Base-by-base conservation (phyloP, 2,329 filamentous ascomycete species). In the Diaporthe amygdali region DNA sequence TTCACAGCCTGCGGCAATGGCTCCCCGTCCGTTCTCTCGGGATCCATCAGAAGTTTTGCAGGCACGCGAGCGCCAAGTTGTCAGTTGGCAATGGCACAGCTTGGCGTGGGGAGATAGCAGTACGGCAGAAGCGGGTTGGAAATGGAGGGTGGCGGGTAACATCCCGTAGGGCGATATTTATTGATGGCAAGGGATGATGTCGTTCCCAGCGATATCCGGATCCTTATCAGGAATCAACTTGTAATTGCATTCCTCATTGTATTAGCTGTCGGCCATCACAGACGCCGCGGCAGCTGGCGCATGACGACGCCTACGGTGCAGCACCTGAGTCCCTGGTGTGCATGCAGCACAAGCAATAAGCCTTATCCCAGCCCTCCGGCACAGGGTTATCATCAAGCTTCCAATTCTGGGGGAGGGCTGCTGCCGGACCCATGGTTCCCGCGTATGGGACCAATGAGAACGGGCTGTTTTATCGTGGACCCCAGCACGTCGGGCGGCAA, bases 1-100 rank as follows among this genome's bases (percentile, higher is more conserved):
- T 22, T 52, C 20, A 41, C 56, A 34, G 39, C 39, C 20, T 46
- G 55, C 17, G 63, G 34, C n/a, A 46, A 14, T 32, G 41, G 49
- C 41, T 69, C 66, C 17, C 69, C 49, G 51, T 56, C 66, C 30
- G 54, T 44, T 34, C 66, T 72, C 14, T 71, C 64, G 5, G 41
- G 37, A 47, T 61, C 67, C 70, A 72, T 70, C 27, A 10, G 15
- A 37, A 27, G 7, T 37, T 27, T n/a, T 22, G 6, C 22, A 17
- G 54, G 39, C 39, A 39, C 30, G 9, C 27, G 17, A 49, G 44
- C 39, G 51, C 39, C 52, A 47, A 63, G 56, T 34, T 68, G 20
- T 56, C n/a, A 25, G 8, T 39, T 25, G 27, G 39, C 51, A 44
- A 25, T 46, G 27, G 66, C 39, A n/a, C 44, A 34, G 51, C 30